Evolutionary conservation across 345 rosid genomes (phyloP).

Genomic region (Citrus hindsii): DNA sequence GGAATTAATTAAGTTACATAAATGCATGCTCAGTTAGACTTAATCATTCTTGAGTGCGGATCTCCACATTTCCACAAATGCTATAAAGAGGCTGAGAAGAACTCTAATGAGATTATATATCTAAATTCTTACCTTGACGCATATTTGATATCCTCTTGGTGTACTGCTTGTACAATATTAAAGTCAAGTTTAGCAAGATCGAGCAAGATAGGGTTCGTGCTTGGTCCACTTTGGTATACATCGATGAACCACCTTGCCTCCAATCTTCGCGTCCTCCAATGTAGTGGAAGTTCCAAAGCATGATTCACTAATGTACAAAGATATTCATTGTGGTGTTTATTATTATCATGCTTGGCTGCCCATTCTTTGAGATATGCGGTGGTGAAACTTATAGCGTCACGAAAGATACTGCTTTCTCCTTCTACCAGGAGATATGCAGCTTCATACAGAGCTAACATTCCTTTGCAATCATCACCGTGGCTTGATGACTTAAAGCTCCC

Average conservation of each 20-base stretch:
- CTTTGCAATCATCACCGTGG: background rate
- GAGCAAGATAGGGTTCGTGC: background rate
- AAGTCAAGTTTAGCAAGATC: background rate
- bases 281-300: too few species aligned
- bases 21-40: too few species aligned
- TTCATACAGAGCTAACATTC: conserved; percentile 14
- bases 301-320: background rate
- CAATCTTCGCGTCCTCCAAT: conserved; percentile 3
- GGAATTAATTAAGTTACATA: too few species aligned
- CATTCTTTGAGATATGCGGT: background rate
- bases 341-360: too few species aligned
- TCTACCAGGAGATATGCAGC: conserved; percentile 15
- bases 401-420: conserved; percentile 3
- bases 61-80: too few species aligned
- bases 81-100: too few species aligned
- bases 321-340: background rate
- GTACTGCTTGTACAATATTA: background rate
- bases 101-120: too few species aligned
- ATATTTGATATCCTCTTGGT: background rate
- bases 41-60: too few species aligned
- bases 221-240: background rate
- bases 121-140: background rate
- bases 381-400: background rate
- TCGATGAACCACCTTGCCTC: conserved; percentile 50
- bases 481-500: background rate